Base-by-base conservation (phyloP, 2,329 filamentous ascomycete genomes). In the Scedosporium boydii region DNA sequence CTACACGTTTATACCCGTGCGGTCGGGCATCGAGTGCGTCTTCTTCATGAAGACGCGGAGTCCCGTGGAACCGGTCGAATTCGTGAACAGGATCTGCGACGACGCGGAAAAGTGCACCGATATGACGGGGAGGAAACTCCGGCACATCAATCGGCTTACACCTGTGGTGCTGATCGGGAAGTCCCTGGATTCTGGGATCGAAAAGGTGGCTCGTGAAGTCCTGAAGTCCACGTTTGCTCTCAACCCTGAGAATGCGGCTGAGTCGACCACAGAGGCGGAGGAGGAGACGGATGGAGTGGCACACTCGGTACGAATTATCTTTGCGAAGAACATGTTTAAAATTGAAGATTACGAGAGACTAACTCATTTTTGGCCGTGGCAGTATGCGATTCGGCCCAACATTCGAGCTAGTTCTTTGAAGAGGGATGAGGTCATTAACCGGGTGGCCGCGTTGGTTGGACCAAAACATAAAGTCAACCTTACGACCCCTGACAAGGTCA, bases 371-470 rank as follows among this genome's bases (percentile, higher is more conserved):
- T 12, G 7, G 16, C 14, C 41, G n/a, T 10, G 16, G 18, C 10
- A 93, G 90, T 95, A 91, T 74, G 90, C 90, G n/a, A 93, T 96
- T 67, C 85, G 90, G 55, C 85, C 88, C n/a, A 88, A 84, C 14
- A 84, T 91, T 65, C 86, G 90, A 62, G 51, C 60, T 14, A 57
- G 34, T 38, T 29, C 60, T 38, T 14, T 57, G 21, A 57, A 62
- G 67, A 83, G 89, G 63, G 83, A 87, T 66, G 78, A 78, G 18
- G 80, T 93, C 58, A 93, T 95, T 72, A 84, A 87, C 69, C 83
- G 82, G 65, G 81, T 93, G 65, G 90, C 89, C 4, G 76, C 78
- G 46, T 75, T 87, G 34, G 83, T 92, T 64, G 85, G 86, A 59
- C 76, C 80, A 9, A 80, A 80, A 46, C 90, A 95, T 74, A 88